Evolutionary conservation across 1,139 yeast species (phyloP).

Genomic region (Geotrichum klebahnii): DNA sequence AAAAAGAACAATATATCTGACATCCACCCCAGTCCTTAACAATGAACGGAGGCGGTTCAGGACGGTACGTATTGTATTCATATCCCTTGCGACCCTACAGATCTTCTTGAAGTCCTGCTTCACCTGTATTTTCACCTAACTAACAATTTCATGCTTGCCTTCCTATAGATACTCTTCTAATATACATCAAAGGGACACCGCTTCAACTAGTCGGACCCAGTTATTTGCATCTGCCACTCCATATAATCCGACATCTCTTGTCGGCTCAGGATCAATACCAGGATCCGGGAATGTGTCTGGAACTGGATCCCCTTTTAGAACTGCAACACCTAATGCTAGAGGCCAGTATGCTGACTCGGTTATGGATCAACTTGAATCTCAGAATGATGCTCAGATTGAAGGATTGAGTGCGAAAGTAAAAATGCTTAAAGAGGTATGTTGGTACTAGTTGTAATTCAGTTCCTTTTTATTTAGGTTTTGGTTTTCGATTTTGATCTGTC

Average conservation of each 20-base stretch:
- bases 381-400: slow-evolving; percentile 72
- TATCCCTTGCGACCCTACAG: background rate
- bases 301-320: slow-evolving; percentile 61
- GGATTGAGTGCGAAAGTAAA: slow-evolving; percentile 66
- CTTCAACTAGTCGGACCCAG: slow-evolving; percentile 37
- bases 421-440: slow-evolving; percentile 55
- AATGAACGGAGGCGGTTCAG: slow-evolving; percentile 7
- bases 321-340: slow-evolving; percentile 47
- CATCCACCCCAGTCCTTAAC: background rate
- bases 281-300: slow-evolving; percentile 28
- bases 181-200: slow-evolving; percentile 36
- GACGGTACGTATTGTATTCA: slow-evolving; percentile 1
- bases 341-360: slow-evolving; percentile 43
- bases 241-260: slow-evolving; percentile 29
- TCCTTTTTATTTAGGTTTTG: too few relatives aligned
- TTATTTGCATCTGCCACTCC: slow-evolving; percentile 37
- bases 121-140: background rate
- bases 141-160: background rate
- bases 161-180: slow-evolving; percentile 30
- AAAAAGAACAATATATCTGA: background rate
- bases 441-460: too few relatives aligned
- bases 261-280: slow-evolving; percentile 12
- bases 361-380: slow-evolving; percentile 63
- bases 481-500: background rate
- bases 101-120: too few relatives aligned